phyloP scores from a whole-genome alignment of 2,329 filamentous ascomycete genomes.

The Colletotrichum graminicola region DNA sequence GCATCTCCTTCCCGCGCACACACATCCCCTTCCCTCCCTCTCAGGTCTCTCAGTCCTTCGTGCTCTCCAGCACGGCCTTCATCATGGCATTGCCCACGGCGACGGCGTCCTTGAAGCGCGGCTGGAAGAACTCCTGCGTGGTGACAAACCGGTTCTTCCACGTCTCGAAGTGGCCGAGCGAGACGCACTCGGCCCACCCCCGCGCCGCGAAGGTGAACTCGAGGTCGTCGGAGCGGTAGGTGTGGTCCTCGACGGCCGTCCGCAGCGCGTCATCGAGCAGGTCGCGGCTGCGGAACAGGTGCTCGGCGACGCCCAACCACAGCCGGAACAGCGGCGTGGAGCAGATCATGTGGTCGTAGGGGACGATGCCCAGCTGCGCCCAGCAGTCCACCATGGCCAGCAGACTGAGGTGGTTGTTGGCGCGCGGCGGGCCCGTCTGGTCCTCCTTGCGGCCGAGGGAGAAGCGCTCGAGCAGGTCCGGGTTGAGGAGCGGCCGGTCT shows the following conservation, averaged over 20 bases:
- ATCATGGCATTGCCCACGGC: slow-evolving; percentile 97
- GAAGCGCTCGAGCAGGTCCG: slow-evolving; percentile 89
- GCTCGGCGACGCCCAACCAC: slow-evolving; percentile 97
- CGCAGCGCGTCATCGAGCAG: slow-evolving; percentile 87
- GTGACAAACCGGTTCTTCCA: slow-evolving; percentile 92
- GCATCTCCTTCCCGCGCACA: neutral
- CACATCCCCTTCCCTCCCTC: neutral
- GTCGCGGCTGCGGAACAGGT: slow-evolving; percentile 86
- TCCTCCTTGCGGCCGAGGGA: slow-evolving; percentile 78
- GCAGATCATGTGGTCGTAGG: slow-evolving; percentile 99
- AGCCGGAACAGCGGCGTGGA: slow-evolving; percentile 97
- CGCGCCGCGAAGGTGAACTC: slow-evolving; percentile 98
- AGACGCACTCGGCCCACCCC: slow-evolving; percentile 95
- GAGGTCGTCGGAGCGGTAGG: slow-evolving; percentile 93
- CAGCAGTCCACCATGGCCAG: slow-evolving; percentile 99
- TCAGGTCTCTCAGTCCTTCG: slow-evolving; percentile 50
- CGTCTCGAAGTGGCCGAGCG: slow-evolving; percentile 90
- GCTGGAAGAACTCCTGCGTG: slow-evolving; percentile 92
- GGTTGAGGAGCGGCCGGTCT: slow-evolving; percentile 78
- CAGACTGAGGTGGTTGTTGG: slow-evolving; percentile 93
- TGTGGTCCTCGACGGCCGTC: slow-evolving; percentile 89
- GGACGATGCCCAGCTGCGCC: slow-evolving; percentile 92
- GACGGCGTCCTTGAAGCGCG: slow-evolving; percentile 87
- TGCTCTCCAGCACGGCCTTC: slow-evolving; percentile 90
- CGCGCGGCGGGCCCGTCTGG: slow-evolving; percentile 65